These are phyloP conservation scores for Backusella morwellensis DNA, from an alignment of 192 early-diverging fungal species.

Conservation along the genomic window DNA sequence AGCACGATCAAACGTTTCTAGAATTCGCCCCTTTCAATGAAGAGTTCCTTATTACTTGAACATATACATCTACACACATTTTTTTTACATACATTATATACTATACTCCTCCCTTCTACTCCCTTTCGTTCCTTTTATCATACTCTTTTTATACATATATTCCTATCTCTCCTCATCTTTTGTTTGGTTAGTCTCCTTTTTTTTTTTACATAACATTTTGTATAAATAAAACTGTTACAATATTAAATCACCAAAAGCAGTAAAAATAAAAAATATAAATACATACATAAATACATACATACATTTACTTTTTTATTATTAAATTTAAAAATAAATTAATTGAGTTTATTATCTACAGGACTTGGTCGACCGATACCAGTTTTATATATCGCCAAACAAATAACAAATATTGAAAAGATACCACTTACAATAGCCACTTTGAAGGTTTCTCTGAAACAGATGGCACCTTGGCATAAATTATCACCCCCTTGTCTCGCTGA, in stretches of 20 bases:
- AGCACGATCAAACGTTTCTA: neutral
- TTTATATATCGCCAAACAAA: conserved; percentile 8
- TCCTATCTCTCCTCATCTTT: neutral
- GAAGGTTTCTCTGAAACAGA: conserved; percentile 24
- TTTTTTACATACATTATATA: neutral
- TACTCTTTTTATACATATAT: neutral
- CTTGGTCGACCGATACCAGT: neutral
- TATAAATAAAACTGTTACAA: neutral
- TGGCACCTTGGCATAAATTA: conserved; percentile 19
- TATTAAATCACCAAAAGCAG: neutral
- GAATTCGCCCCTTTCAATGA: neutral
- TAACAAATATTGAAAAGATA: neutral
- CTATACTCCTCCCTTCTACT: neutral
- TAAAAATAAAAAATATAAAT: neutral
- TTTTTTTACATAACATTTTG: no score
- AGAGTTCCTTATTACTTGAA: neutral
- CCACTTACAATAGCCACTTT: conserved; percentile 10
- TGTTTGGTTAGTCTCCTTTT: no score
- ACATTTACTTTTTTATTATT: neutral
- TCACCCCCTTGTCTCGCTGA: conserved; percentile 18
- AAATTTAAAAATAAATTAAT: neutral
- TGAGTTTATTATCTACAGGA: neutral
- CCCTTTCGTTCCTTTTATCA: neutral
- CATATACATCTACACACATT: neutral
- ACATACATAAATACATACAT: neutral